phyloP scores from a whole-genome alignment of 129 eudicot species.

The Sambucus nigra region DNA sequence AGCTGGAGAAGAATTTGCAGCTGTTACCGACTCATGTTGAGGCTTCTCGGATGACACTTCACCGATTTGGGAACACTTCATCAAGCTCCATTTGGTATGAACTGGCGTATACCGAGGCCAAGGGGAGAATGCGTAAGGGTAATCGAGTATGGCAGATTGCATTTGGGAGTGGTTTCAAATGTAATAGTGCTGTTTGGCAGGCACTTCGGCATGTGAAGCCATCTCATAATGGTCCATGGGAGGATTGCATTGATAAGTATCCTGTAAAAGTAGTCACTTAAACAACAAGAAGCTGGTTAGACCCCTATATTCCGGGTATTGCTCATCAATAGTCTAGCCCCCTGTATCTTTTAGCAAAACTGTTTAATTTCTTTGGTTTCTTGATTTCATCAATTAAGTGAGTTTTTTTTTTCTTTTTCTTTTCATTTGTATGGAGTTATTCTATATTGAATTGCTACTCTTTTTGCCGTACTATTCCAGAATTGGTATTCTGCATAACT shows the following conservation, averaged over 20 bases:
- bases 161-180: constrained; percentile 69
- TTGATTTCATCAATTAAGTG: constrained; percentile 20
- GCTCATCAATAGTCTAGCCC: background rate
- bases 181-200: constrained; percentile 76
- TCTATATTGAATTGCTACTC: constrained; percentile 2
- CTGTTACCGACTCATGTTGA: constrained; percentile 47
- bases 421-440: background rate
- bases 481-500: background rate
- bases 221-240: constrained; percentile 51
- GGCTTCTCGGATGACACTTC: constrained; percentile 71
- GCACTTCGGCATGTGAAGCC: constrained; percentile 53
- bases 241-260: constrained; percentile 60
- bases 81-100: constrained; percentile 82
- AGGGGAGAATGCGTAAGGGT: constrained; percentile 54
- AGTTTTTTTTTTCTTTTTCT: constrained; percentile 9
- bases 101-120: constrained; percentile 56
- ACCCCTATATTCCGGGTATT: background rate
- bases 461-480: constrained; percentile 1
- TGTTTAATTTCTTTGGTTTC: constrained; percentile 2
- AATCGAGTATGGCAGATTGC: constrained; percentile 75
- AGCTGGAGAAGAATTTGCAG: constrained; percentile 69
- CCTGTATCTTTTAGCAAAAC: background rate
- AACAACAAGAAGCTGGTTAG: background rate
- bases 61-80: constrained; percentile 68
- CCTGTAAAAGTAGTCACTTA: constrained; percentile 48